Evolutionary conservation across 495 filamentous ascomycete species (phyloP).

Genomic region (Trichoderma virens): DNA sequence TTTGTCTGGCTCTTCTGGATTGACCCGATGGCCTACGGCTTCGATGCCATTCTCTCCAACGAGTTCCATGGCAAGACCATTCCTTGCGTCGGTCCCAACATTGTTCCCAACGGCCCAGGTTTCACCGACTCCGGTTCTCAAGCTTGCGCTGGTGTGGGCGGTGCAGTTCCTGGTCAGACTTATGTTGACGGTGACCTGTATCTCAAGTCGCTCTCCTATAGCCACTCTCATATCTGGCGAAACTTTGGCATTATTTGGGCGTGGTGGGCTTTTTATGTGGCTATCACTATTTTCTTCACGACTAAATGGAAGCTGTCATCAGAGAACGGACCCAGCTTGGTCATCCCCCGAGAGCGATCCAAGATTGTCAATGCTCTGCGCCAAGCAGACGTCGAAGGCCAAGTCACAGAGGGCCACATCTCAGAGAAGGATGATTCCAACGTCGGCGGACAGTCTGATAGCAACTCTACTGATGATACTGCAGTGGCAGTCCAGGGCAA

Average conservation of each 20-base stretch:
- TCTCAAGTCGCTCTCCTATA: conserved; percentile 52
- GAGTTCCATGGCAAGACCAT: conserved; percentile 55
- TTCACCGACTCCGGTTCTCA: conserved; percentile 44
- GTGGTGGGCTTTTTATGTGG: conserved; percentile 53
- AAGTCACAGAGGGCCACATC: background rate
- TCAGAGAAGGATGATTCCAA: background rate
- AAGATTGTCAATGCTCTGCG: conserved; percentile 48
- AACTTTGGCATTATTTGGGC: conserved; percentile 62
- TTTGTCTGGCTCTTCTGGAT: conserved; percentile 70
- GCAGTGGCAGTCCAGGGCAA: conserved; percentile 43
- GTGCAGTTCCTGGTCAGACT: conserved; percentile 40
- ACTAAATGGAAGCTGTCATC: conserved; percentile 28
- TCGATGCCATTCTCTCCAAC: conserved; percentile 60
- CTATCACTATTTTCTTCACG: conserved; percentile 49
- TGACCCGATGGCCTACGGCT: conserved; percentile 69
- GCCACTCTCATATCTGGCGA: conserved; percentile 62
- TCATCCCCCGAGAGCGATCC: conserved; percentile 55
- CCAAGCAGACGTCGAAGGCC: conserved; percentile 23
- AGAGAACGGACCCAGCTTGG: conserved; percentile 49
- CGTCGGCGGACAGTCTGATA: background rate
- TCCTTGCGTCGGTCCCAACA: conserved; percentile 38
- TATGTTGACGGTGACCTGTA: conserved; percentile 56
- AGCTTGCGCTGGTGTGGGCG: conserved; percentile 49
- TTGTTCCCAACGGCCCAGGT: conserved; percentile 52
- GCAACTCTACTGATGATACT: background rate